Conservation (phyloP, 202 grass and related monocot species). For the Musa balbisiana region DNA sequence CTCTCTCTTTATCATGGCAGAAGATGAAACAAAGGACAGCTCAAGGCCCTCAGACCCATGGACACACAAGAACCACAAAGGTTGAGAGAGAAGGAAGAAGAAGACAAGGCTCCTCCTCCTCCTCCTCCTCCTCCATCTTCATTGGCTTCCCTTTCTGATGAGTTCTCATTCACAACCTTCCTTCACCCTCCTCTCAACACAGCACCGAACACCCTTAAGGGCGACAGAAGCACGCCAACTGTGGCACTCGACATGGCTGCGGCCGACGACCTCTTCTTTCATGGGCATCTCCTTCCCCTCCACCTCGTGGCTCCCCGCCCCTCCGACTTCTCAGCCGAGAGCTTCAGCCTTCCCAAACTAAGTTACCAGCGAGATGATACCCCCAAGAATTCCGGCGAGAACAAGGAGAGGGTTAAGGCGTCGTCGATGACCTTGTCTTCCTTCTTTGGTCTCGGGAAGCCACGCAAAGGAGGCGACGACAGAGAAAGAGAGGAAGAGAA, state of each 20-base stretch:
- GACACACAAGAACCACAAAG: neutral
- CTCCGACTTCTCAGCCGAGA: slow-evolving; percentile 34
- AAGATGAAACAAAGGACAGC: neutral
- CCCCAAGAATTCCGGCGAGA: slow-evolving; percentile 19
- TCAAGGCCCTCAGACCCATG: neutral
- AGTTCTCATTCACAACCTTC: slow-evolving; percentile 11
- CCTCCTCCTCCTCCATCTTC: neutral
- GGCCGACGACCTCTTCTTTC: slow-evolving; percentile 25
- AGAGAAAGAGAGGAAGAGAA: slow-evolving; percentile 25
- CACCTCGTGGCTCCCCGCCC: slow-evolving; percentile 8
- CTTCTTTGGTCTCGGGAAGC: slow-evolving; percentile 36
- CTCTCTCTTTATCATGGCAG: neutral
- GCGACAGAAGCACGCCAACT: neutral
- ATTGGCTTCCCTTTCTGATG: slow-evolving; percentile 1
- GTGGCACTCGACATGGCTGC: slow-evolving; percentile 9
- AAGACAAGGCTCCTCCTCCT: neutral
- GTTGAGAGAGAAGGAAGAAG: neutral
- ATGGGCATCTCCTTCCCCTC: slow-evolving; percentile 25
- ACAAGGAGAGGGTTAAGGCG: slow-evolving; percentile 21
- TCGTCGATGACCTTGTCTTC: slow-evolving; percentile 33
- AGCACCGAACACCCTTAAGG: neutral
- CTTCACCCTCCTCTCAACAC: slow-evolving; percentile 10
- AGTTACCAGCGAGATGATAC: slow-evolving; percentile 1
- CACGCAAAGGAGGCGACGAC: slow-evolving; percentile 17
- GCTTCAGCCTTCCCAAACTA: slow-evolving; percentile 24